These are phyloP conservation scores for Globisporangium spinosum DNA, from an alignment of 352 stramenopile species.

Conservation along the genomic window DNA sequence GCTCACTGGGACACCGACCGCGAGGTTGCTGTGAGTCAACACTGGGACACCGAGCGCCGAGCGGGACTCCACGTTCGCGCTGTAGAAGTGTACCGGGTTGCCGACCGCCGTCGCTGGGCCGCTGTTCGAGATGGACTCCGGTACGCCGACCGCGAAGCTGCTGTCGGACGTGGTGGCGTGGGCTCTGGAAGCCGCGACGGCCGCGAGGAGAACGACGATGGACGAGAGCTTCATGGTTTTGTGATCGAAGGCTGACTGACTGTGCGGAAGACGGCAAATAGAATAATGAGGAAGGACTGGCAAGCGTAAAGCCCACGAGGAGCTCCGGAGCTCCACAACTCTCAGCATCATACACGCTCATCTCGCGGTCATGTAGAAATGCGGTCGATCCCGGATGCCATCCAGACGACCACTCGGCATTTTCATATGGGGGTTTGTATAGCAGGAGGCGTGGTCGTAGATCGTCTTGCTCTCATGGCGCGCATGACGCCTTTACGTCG, in stretches of 20 bases:
- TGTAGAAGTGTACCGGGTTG: slow-evolving; percentile 4
- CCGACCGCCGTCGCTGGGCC: slow-evolving; percentile 3
- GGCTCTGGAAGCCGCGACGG: neutral
- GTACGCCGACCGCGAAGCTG: slow-evolving; percentile 5
- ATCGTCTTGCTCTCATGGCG: neutral
- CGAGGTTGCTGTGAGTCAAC: neutral
- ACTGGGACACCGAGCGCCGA: slow-evolving; percentile 4
- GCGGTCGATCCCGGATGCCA: neutral
- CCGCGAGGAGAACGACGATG: slow-evolving; percentile 6
- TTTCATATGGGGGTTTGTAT: slow-evolving; percentile 5
- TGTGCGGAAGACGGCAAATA: slow-evolving; percentile 7
- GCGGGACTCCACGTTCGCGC: neutral
- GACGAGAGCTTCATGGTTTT: slow-evolving; percentile 20
- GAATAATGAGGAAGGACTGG: slow-evolving; percentile 3
- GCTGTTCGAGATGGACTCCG: slow-evolving; percentile 4
- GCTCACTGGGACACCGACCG: slow-evolving; percentile 12
- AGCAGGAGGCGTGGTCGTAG: neutral
- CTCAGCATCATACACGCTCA: neutral
- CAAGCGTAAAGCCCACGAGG: neutral
- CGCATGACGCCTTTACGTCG: slow-evolving; percentile 1
- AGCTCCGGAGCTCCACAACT: neutral
- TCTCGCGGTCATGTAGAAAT: slow-evolving; percentile 1
- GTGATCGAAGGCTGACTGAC: neutral
- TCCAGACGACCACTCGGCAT: neutral
- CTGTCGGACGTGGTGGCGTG: neutral